Evolutionary conservation across 2,329 filamentous ascomycete genomes (phyloP).

Genomic region (Paraphaeosphaeria minitans): DNA sequence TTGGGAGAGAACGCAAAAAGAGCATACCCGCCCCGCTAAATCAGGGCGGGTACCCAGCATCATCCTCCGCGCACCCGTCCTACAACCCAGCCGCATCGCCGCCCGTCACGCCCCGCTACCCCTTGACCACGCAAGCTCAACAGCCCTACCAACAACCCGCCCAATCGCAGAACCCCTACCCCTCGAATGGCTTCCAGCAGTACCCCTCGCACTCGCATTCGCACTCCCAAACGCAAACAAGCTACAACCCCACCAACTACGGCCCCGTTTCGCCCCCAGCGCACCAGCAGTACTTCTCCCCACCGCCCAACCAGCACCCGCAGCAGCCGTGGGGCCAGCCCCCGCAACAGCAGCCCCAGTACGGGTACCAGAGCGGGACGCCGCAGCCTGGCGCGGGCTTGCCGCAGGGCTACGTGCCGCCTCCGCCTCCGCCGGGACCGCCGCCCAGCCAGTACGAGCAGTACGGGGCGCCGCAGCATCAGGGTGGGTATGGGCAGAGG

Average conservation of each 20-base stretch:
- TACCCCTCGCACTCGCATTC: constrained; percentile 26
- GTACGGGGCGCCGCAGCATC: constrained; percentile 40
- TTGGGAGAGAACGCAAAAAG: constrained; percentile 40
- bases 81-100: constrained; percentile 58
- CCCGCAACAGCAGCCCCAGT: constrained; percentile 52
- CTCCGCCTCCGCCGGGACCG: constrained; percentile 69
- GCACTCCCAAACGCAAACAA: constrained; percentile 26
- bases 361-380: constrained; percentile 60
- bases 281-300: constrained; percentile 61
- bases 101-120: constrained; percentile 54
- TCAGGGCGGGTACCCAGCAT: constrained; percentile 42
- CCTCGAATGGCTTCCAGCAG: constrained; percentile 32
- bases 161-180: constrained; percentile 30
- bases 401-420: constrained; percentile 69
- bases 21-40: constrained; percentile 49
- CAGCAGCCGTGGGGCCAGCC: constrained; percentile 62
- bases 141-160: constrained; percentile 31
- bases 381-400: constrained; percentile 53
- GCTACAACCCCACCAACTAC: constrained; percentile 56
- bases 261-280: constrained; percentile 59
- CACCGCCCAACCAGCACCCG: constrained; percentile 47
- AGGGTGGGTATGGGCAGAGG: constrained; percentile 57
- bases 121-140: constrained; percentile 37
- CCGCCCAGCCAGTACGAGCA: constrained; percentile 59
- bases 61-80: constrained; percentile 45